These are phyloP conservation scores for Begonia peltatifolia DNA, from an alignment of 306 rosid species.

Conservation along the genomic window DNA sequence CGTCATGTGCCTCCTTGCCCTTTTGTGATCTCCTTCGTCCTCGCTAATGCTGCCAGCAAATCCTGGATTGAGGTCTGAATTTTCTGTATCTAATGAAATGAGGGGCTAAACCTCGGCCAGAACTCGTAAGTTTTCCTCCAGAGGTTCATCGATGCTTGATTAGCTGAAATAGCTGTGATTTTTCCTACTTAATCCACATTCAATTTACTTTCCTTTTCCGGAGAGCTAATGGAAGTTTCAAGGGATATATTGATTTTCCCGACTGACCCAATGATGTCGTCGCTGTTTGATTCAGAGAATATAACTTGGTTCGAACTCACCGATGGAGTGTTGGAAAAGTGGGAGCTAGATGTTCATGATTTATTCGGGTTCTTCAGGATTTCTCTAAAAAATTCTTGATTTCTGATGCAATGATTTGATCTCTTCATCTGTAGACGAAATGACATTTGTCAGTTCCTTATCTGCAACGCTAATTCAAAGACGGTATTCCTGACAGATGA, in stretches of 20 bases:
- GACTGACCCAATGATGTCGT: conserved; percentile 6
- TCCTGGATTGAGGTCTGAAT: conserved; percentile 57
- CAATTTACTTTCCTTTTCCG: too few species aligned
- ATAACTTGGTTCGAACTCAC: conserved; percentile 10
- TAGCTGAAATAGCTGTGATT: conserved; percentile 9
- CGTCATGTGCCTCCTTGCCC: neutral
- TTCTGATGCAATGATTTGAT: conserved; percentile 28
- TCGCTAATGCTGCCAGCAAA: conserved; percentile 32
- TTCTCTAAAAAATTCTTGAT: neutral
- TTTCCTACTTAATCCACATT: conserved; percentile 5
- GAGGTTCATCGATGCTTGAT: conserved; percentile 37
- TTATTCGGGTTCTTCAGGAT: neutral
- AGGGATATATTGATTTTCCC: too few species aligned
- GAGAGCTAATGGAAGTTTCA: conserved; percentile 6
- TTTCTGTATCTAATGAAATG: conserved; percentile 74
- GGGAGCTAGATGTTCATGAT: conserved; percentile 14
- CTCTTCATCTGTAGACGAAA: conserved; percentile 43
- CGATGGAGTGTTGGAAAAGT: conserved; percentile 16
- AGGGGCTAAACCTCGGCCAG: conserved; percentile 79
- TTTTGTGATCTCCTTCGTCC: conserved; percentile 20
- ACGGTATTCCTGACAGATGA: conserved; percentile 49
- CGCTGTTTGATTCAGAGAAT: conserved; percentile 10
- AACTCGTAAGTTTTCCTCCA: conserved; percentile 75
- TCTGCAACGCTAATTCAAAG: conserved; percentile 47
- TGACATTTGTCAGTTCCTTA: conserved; percentile 47